Evolutionary conservation across 1,284 basidiomycete genomes (phyloP), one percentile per base, ranked within the genome.

Genomic region (Pseudozyma pruni): DNA sequence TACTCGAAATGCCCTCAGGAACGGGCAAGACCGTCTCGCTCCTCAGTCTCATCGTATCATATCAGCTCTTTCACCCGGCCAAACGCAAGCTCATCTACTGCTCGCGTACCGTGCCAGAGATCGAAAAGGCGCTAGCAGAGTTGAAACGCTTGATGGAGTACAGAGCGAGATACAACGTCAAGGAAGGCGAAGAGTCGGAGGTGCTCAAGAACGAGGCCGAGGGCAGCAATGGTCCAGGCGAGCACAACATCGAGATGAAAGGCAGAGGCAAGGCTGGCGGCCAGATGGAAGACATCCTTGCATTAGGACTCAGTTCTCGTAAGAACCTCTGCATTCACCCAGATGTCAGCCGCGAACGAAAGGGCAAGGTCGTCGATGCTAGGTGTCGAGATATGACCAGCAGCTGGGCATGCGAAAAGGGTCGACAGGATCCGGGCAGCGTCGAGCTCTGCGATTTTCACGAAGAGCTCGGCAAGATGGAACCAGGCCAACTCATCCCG

Each of bases 91-190:
- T 99, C 72, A 91, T 99, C 74, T 99, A 99, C 83, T 99, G 96
- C 84, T 98, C 96, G 22, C 94, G 96, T 80, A 99, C 96, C 3
- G 96, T 99, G n/a, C 96, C 96, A 7, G 96, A 99, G 85, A 99
- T 99, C 75, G 96, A 99, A 84, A 99, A 99, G 83, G 96, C 96
- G 0, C 86, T 99, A 43, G 90, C 94, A 1, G 96, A 99, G 85
- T 85, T 99, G 79, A 96, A 98, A 83, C 86, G 95, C 42, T 85
- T 99, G 35, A 93, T 99, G 90, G 89, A 89, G 32, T 98, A 98
- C 83, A 89, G 96, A 32, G 77, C 76, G 0, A 45, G 67, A 7
- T 80, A 79, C 59, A 77, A 78, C 48, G 72, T 60, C 88, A 76
- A 84, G 85, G 38, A 86, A 83, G 74, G 89, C 13, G 61, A 75